Conservation (phyloP, 805 yeast species). For the Deakozyma indianensis region DNA sequence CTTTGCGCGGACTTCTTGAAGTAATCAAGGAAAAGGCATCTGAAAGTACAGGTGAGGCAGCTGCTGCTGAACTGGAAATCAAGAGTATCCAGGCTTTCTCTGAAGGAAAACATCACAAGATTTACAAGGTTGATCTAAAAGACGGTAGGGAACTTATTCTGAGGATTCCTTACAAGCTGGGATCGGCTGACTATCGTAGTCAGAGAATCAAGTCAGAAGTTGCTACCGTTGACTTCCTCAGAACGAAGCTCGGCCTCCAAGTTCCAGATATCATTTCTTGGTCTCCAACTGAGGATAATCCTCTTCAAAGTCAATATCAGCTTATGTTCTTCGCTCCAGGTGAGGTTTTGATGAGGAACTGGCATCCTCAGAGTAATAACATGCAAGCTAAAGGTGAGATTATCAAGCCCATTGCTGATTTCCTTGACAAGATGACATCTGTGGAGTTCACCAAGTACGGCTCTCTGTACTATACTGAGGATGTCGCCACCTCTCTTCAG, state of each 20-base stretch:
- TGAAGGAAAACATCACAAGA: slow-evolving; percentile 88
- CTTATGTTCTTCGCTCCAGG: slow-evolving; percentile 73
- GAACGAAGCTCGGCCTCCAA: slow-evolving; percentile 40
- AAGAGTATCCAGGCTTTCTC: slow-evolving; percentile 71
- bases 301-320: slow-evolving; percentile 59
- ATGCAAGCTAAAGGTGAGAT: slow-evolving; percentile 33
- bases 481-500: slow-evolving; percentile 35
- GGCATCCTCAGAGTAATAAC: slow-evolving; percentile 73
- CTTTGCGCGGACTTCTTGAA: slow-evolving; percentile 57
- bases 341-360: slow-evolving; percentile 67
- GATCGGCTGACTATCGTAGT: slow-evolving; percentile 39
- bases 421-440: slow-evolving; percentile 40
- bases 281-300: slow-evolving; percentile 53
- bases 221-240: slow-evolving; percentile 80
- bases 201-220: slow-evolving; percentile 69
- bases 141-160: slow-evolving; percentile 50
- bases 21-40: slow-evolving; percentile 17
- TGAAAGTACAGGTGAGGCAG: slow-evolving; percentile 25
- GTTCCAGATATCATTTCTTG: slow-evolving; percentile 62
- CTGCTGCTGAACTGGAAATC: slow-evolving; percentile 33
- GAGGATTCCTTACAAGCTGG: slow-evolving; percentile 79
- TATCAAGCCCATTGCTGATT: slow-evolving; percentile 58
- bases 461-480: slow-evolving; percentile 65
- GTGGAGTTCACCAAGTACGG: slow-evolving; percentile 63
- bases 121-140: slow-evolving; percentile 58